A percentile compares a stretch with the other conserved stretches of the same genome.
Conservation (phyloP, 2,329 filamentous ascomycete genomes). For the Microsporum canis region DNA sequence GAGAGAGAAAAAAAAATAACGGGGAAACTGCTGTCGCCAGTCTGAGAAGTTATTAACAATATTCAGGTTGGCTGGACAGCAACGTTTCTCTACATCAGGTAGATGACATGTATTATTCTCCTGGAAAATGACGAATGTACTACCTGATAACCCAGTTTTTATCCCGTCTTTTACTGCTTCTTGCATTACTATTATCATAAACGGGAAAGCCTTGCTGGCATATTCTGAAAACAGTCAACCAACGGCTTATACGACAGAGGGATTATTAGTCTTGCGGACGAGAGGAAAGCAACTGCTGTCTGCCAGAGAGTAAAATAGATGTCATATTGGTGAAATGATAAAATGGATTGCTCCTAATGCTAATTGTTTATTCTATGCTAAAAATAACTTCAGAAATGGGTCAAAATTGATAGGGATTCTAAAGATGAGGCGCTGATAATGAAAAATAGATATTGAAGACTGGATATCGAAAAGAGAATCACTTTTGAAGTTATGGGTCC, state of each 20-base stretch:
- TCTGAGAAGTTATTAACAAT: background rate
- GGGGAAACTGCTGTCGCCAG: background rate
- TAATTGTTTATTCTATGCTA: background rate
- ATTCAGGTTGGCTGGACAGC: background rate
- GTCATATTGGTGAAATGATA: background rate
- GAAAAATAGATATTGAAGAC: background rate
- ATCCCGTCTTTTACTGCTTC: background rate
- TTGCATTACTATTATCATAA: background rate
- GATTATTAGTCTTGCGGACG: background rate
- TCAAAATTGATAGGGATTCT: background rate
- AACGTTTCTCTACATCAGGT: background rate
- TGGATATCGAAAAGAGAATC: background rate
- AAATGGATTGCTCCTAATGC: constrained; percentile 2
- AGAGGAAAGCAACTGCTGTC: background rate
- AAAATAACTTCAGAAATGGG: background rate
- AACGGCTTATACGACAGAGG: background rate
- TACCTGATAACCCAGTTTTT: background rate
- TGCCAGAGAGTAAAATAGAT: background rate
- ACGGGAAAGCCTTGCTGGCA: background rate
- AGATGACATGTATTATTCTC: background rate
- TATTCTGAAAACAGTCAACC: too few relatives aligned
- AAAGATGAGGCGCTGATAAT: background rate
- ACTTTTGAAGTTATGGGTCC: background rate
- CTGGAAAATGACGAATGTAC: background rate
- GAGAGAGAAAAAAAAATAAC: background rate